Evolutionary conservation across 345 rosid genomes (phyloP).

Genomic region (Laguncularia racemosa): DNA sequence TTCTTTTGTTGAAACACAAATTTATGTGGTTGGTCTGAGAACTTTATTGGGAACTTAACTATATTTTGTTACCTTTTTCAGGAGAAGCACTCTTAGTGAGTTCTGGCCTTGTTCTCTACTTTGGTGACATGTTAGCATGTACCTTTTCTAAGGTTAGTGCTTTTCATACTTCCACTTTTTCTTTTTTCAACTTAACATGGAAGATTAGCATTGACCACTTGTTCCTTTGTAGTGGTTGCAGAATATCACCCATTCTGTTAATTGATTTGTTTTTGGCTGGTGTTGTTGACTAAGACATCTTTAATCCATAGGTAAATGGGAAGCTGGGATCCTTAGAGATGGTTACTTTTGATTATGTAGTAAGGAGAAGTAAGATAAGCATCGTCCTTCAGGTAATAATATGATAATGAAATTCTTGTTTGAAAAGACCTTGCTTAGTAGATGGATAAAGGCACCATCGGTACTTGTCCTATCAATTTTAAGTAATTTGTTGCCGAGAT

Average conservation of each 20-base stretch:
- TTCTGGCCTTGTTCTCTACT: conserved; percentile 80
- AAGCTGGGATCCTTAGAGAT: conserved; percentile 31
- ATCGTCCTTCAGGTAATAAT: conserved; percentile 57
- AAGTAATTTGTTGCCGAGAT: no score
- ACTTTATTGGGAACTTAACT: no score
- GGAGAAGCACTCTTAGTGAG: conserved; percentile 88
- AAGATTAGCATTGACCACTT: background rate
- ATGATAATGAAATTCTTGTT: conserved; percentile 5
- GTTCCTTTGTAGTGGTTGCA: no score
- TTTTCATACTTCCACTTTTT: conserved; percentile 7
- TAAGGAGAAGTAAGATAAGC: conserved; percentile 71
- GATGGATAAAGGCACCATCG: no score
- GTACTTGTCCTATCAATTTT: no score
- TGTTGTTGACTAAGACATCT: conserved; percentile 8
- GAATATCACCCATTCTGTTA: no score
- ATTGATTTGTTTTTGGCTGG: conserved; percentile 8
- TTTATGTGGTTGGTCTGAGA: no score
- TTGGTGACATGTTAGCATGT: conserved; percentile 76
- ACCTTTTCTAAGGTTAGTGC: conserved; percentile 59
- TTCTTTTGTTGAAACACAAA: no score
- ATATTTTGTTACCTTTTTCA: conserved; percentile 16
- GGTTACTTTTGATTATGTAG: conserved; percentile 42
- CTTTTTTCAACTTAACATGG: background rate
- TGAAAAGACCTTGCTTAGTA: conserved; percentile 8
- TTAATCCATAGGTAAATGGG: conserved; percentile 39